These are phyloP conservation scores for Fraxinus nigra DNA, from an alignment of 305 asterid species.

Conservation along the genomic window DNA sequence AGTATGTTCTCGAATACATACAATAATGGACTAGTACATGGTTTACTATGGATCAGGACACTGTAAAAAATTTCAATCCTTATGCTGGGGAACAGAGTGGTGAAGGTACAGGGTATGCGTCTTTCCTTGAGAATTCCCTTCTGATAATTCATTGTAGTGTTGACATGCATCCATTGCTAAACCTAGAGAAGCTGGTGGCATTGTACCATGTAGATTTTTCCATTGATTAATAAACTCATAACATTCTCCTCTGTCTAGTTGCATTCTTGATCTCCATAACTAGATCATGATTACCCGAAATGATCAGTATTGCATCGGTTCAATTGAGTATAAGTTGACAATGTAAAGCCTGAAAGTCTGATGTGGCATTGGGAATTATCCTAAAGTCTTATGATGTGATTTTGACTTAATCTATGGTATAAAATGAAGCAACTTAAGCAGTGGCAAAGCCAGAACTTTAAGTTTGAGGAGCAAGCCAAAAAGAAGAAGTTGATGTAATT, in stretches of 20 bases:
- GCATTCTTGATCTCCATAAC: background rate
- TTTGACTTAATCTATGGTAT: background rate
- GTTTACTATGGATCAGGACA: conserved; percentile 57
- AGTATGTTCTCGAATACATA: background rate
- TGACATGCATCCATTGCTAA: background rate
- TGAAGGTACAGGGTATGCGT: conserved; percentile 90
- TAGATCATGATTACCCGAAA: background rate
- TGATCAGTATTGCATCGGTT: background rate
- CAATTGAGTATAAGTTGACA: background rate
- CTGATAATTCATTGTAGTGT: background rate
- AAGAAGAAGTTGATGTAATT: background rate
- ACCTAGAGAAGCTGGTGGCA: background rate
- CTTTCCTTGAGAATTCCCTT: conserved; percentile 10
- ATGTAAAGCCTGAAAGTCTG: background rate
- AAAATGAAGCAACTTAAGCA: background rate
- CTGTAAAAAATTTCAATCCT: conserved; percentile 74
- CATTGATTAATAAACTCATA: background rate
- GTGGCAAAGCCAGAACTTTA: background rate
- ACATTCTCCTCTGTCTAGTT: background rate
- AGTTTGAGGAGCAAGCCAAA: background rate
- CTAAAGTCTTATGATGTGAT: background rate
- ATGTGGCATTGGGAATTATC: background rate
- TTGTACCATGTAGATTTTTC: background rate
- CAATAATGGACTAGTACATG: background rate
- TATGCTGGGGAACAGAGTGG: conserved; percentile 62